phyloP scores from a whole-genome alignment of 2,329 filamentous ascomycete species.

The Aspergillus latus region DNA sequence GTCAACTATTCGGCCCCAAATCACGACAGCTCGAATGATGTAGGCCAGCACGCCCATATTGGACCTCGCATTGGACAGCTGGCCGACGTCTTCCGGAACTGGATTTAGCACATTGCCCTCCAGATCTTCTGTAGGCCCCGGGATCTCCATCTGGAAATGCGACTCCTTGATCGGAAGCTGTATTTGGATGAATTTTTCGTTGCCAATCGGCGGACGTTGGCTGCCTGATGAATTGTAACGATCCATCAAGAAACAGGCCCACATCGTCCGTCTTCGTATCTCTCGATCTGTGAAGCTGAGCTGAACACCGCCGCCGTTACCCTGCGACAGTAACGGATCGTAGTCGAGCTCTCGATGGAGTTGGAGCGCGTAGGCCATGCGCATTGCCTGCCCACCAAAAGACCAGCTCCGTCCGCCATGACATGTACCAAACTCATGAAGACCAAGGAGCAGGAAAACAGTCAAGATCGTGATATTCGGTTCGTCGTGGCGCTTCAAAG shows the following conservation, averaged over 20 bases:
- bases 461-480: slow-evolving; percentile 96
- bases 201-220: slow-evolving; percentile 85
- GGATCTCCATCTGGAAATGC: slow-evolving; percentile 87
- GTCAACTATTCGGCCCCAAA: slow-evolving; percentile 87
- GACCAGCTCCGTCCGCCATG: slow-evolving; percentile 96
- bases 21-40: slow-evolving; percentile 76
- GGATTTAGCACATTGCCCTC: slow-evolving; percentile 68
- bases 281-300: slow-evolving; percentile 91
- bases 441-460: slow-evolving; percentile 79
- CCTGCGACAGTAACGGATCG: slow-evolving; percentile 67
- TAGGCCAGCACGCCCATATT: slow-evolving; percentile 96
- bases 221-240: slow-evolving; percentile 95
- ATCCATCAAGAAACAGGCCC: slow-evolving; percentile 97
- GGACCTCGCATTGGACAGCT: slow-evolving; percentile 65
- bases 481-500: slow-evolving; percentile 83
- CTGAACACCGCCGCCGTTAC: slow-evolving; percentile 56
- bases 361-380: slow-evolving; percentile 95
- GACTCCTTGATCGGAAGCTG: slow-evolving; percentile 89
- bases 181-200: slow-evolving; percentile 83
- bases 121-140: slow-evolving; percentile 80
- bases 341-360: slow-evolving; percentile 87
- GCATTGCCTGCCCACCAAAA: slow-evolving; percentile 87
- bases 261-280: slow-evolving; percentile 92
- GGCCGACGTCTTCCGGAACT: slow-evolving; percentile 62
- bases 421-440: slow-evolving; percentile 96